Evolutionary conservation across 345 rosid genomes (phyloP), one percentile per base, ranked within the genome.

Genomic region (Syzygium grande): DNA sequence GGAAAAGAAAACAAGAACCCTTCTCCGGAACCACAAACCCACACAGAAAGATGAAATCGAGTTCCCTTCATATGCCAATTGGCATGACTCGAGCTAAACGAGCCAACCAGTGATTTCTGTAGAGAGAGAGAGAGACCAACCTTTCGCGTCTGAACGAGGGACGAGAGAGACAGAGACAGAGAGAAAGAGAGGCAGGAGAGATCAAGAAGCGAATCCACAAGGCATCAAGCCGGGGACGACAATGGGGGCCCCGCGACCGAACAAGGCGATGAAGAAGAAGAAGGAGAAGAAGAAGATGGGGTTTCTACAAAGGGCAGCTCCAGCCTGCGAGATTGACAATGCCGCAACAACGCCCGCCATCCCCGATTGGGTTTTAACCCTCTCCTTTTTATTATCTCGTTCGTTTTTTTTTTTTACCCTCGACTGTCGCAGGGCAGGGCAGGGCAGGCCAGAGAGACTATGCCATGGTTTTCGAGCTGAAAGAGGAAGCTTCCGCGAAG

Each of bases 401-500:
- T 43, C 6, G 7, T 5, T 5, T 1, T 5, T 43, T 43, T 43
- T 43, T 43, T 6, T 4, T 4, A 6, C 46, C 46, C 46, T 3
- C 43, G 6, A 43, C 7, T 1, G 46, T 43, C 46, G 46, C 46
- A 1, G 46, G 46, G 46, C 46, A 43, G 46, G 46, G 7, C 46
- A 34, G 38, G n/a, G n/a, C n/a, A n/a, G n/a, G n/a, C n/a, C n/a
- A 43, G 46, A 6, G 46, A 43, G 46, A 43, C 46, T 5, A 43
- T 43, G 46, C 43, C 46, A 43, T 43, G 46, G 46, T 6, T 23
- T 58, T 51, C 79, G 53, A 52, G 78, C 15, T 0, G 41, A 59
- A 27, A 43, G 25, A 27, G 87, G 88, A 86, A 85, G 73, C 79
- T 85, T 85, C 87, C 79, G 13, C 52, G 87, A 85, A 85, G 87